Base-by-base conservation (phyloP, 306 rosid species). In the Dryas drummondii region DNA sequence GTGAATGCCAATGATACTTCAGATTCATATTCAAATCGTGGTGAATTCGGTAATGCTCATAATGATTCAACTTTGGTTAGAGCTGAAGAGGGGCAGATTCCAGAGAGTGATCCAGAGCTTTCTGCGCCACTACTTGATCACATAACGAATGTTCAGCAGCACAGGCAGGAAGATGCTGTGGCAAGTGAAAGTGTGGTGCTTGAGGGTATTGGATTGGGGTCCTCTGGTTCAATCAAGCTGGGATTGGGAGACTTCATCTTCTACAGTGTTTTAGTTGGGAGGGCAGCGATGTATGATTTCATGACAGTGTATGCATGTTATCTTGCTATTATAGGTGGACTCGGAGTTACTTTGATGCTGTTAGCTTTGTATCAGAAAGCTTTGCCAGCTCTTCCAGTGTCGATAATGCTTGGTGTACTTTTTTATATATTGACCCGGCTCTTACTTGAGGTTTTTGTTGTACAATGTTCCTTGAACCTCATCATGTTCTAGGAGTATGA, bases 251-350 rank as follows among this genome's bases (percentile, higher is more conserved):
- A 94, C 81, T 91, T 94, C 79, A 91, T 94, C 78, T 94, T 94
- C 91, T 94, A 94, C 60, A 91, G 97, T 72, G 93, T 94, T 71
- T 81, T 94, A 90, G 98, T 94, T 63, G 98, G 97, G 63, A 87
- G 98, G 79, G 98, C 98, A 3, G 97, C 97, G 2, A 91, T 94
- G 98, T 94, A 94, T 74, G 98, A 94, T 85, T 91, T 77, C 73
- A 91, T 88, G 98, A 91, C 97, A 0, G 97, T 91, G 74, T 94
- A 94, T 81, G 97, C 97, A 0, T 94, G 98, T 78, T 94, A 94
- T 85, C 98, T 94, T 62, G 98, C 98, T 10, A 94, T 94, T 58
- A 81, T 94, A 74, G 97, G 97, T n/a, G 97, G 98, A 73, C 91
- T 91, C 14, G 98, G 98, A 53, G 45, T 94, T 74, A 91, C 98